These are phyloP conservation scores for Trichoderma asperelloides DNA, from an alignment of 495 filamentous ascomycete species.

Conservation along the genomic window DNA sequence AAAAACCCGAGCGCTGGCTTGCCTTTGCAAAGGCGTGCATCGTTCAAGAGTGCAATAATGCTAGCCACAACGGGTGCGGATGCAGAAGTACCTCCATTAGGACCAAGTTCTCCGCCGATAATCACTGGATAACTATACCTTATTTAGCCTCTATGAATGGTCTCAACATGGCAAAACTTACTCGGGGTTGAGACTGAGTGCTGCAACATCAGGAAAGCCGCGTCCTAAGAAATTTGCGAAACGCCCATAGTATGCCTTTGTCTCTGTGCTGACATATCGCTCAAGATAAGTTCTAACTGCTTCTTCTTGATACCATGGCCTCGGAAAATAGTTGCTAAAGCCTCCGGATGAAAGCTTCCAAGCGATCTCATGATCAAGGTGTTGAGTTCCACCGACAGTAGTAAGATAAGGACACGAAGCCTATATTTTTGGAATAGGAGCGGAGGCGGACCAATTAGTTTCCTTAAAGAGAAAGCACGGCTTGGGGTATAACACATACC, in stretches of 20 bases:
- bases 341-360: conserved; percentile 55
- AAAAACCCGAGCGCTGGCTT: conserved; percentile 53
- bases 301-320: conserved; percentile 51
- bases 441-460: not conserved
- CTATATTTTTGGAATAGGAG: conserved; percentile 44
- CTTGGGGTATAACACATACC: not conserved
- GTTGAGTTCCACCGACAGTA: conserved; percentile 55
- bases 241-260: conserved; percentile 36
- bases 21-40: conserved; percentile 44
- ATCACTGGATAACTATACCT: not conserved
- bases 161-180: not conserved
- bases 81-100: conserved; percentile 21
- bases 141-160: not conserved
- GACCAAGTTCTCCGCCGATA: not conserved
- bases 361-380: conserved; percentile 48
- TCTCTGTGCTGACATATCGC: not conserved
- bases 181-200: not conserved
- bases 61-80: conserved; percentile 50
- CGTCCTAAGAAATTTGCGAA: conserved; percentile 58
- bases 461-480: not conserved
- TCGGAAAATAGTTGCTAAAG: conserved; percentile 57
- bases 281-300: conserved; percentile 51
- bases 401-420: conserved; percentile 67
- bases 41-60: conserved; percentile 55
- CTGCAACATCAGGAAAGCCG: conserved; percentile 44